Evolutionary conservation across 192 early-diverging fungal genomes (phyloP), one percentile per base, ranked within the genome.

Genomic region (Phlyctochytrium planicorne): DNA sequence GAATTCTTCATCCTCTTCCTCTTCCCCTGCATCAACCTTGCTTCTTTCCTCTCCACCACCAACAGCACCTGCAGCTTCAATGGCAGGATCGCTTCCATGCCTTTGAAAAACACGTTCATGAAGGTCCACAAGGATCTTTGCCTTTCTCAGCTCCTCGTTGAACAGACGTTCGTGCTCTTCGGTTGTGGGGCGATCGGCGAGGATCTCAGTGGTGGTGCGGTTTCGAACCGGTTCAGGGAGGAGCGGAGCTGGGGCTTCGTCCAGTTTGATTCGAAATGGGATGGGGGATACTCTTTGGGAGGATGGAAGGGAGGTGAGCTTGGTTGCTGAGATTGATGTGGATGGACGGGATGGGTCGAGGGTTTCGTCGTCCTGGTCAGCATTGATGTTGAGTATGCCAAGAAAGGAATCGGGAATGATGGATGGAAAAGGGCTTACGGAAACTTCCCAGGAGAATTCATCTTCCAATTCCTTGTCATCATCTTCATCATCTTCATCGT

Each of bases 401-500:
- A n/a, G n/a, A n/a, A n/a, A n/a, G n/a, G n/a, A n/a, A n/a, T n/a
- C n/a, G n/a, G n/a, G n/a, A n/a, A n/a, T n/a, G n/a, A n/a, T n/a
- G n/a, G n/a, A n/a, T n/a, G n/a, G n/a, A n/a, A 20, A 47, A 47
- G 29, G 14, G 52, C 36, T 20, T 40, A 60, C 57, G 31, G 57
- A 68, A 59, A 60, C 55, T 36, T 59, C 57, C 66, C 66, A 68
- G 10, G 53, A 53, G 1, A 68, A 50, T 20, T 68, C 66, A 30
- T 60, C 66, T 30, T 37, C 40, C 12, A 37, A 40, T 33, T 29
- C 34, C 17, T 62, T 33, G 20, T 57, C 53, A 24, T 27, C 24
- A 2, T 23, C 53, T 31, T 57, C 65, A 4, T 66, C 52, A 23
- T n/a, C 16, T 30, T 57, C 63, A 14, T 56, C 53, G 23, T 33